Conservation (phyloP, 2,329 filamentous ascomycete genomes). For the Colletotrichum sp. region DNA sequence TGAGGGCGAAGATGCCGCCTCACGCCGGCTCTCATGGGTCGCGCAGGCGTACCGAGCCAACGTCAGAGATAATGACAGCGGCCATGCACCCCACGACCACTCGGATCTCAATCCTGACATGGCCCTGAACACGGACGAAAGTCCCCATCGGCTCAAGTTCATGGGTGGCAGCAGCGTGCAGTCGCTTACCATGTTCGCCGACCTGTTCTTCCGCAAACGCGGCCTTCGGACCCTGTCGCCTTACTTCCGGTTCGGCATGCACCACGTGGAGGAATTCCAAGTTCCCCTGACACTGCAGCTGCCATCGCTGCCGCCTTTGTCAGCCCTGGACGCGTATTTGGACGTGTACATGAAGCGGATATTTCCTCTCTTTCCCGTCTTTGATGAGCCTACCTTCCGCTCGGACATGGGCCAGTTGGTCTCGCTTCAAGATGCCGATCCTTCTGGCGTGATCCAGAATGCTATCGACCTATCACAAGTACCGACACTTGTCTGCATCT, state of each 20-base stretch:
- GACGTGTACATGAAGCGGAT: slow-evolving; percentile 24
- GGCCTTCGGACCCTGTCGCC: slow-evolving; percentile 22
- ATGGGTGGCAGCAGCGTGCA: slow-evolving; percentile 28
- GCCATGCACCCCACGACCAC: background rate
- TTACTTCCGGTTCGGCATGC: slow-evolving; percentile 27
- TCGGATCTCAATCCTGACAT: slow-evolving; percentile 24
- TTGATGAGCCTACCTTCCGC: slow-evolving; percentile 17
- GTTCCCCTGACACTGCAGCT: slow-evolving; percentile 17
- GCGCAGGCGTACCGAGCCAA: slow-evolving; percentile 8
- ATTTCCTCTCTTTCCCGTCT: slow-evolving; percentile 25
- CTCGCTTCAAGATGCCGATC: background rate
- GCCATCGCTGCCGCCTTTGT: slow-evolving; percentile 17
- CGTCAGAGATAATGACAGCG: background rate
- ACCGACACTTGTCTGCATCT: slow-evolving; percentile 15
- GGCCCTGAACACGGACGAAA: slow-evolving; percentile 28
- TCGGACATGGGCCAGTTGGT: slow-evolving; percentile 12
- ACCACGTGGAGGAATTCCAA: slow-evolving; percentile 26
- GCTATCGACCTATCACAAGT: background rate
- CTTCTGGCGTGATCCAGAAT: background rate
- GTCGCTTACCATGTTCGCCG: slow-evolving; percentile 27
- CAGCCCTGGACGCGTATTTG: slow-evolving; percentile 4
- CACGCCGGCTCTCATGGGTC: background rate
- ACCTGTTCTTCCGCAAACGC: slow-evolving; percentile 25
- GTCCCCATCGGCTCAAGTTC: slow-evolving; percentile 23
- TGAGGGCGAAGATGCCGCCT: background rate